These are phyloP conservation scores for Echinosophora koreensis DNA, from an alignment of 306 rosid genomes.

Conservation along the genomic window DNA sequence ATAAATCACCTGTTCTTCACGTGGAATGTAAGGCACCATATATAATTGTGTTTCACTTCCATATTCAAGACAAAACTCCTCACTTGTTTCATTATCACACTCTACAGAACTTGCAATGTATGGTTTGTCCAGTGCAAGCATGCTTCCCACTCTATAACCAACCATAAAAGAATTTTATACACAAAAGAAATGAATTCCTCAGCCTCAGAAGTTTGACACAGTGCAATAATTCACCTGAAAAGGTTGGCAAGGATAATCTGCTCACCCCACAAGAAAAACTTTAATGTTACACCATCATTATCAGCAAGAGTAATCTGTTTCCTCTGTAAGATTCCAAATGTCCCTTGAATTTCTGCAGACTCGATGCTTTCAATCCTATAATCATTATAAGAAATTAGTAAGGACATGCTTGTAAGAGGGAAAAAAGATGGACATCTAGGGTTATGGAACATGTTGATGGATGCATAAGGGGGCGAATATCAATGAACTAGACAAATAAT, in stretches of 20 bases:
- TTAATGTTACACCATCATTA: conserved; percentile 63
- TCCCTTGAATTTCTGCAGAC: conserved; percentile 66
- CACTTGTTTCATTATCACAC: conserved; percentile 56
- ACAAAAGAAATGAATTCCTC: conserved; percentile 17
- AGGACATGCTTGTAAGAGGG: conserved; percentile 22
- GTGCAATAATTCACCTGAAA: conserved; percentile 68
- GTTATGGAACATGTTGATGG: conserved; percentile 30
- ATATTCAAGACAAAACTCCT: conserved; percentile 78
- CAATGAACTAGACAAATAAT: conserved; percentile 18
- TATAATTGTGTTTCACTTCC: conserved; percentile 92
- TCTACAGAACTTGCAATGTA: conserved; percentile 64
- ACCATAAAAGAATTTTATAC: conserved; percentile 18
- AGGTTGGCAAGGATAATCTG: conserved; percentile 84
- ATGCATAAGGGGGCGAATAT: conserved; percentile 3
- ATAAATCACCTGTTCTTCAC: conserved; percentile 81
- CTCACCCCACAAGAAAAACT: conserved; percentile 88
- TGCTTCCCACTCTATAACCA: conserved; percentile 76
- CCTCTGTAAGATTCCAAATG: conserved; percentile 55
- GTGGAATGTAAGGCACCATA: conserved; percentile 86
- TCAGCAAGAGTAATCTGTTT: conserved; percentile 84
- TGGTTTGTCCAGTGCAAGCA: conserved; percentile 92
- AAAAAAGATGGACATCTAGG: conserved; percentile 6
- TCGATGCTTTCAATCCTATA: conserved; percentile 82
- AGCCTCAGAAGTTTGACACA: conserved; percentile 23
- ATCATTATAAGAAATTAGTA: conserved; percentile 39